A percentile compares a stretch with the other conserved stretches of the same genome.
These are phyloP conservation scores for Acidomyces sp. DNA, from an alignment of 495 filamentous ascomycete species.

Conservation along the genomic window DNA sequence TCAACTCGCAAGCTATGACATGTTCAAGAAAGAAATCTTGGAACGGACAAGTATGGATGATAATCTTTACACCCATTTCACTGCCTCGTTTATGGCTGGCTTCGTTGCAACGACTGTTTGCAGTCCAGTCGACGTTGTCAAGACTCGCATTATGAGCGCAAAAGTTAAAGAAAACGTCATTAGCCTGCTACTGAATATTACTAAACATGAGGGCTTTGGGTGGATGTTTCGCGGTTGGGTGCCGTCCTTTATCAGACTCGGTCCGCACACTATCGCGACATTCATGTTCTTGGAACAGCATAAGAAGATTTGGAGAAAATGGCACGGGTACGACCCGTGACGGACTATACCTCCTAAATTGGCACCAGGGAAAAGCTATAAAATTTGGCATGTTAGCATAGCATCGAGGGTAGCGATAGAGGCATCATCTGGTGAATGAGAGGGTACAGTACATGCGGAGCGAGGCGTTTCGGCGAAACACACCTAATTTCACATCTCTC, in stretches of 20 bases:
- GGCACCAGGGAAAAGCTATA: too few relatives aligned
- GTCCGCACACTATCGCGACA: conserved; percentile 84
- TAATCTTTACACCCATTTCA: conserved; percentile 71
- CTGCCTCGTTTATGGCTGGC: conserved; percentile 71
- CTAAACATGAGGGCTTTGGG: conserved; percentile 58
- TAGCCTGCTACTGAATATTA: conserved; percentile 41
- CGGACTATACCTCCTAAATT: too few relatives aligned
- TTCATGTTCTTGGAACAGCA: conserved; percentile 92
- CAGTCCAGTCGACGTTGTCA: conserved; percentile 92
- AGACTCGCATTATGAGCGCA: conserved; percentile 85
- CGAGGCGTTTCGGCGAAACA: too few relatives aligned
- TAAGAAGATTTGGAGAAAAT: conserved; percentile 46
- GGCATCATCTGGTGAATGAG: too few relatives aligned
- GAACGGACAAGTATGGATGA: conserved; percentile 56
- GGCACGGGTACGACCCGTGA: conserved; percentile 17
- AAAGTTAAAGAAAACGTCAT: conserved; percentile 35
- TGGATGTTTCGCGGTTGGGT: conserved; percentile 99
- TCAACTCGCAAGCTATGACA: conserved; percentile 84
- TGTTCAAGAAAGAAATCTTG: conserved; percentile 71
- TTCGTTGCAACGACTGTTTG: conserved; percentile 92
- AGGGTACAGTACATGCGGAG: too few relatives aligned
- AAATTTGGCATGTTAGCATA: too few relatives aligned
- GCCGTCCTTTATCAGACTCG: conserved; percentile 86
- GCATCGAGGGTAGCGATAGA: too few relatives aligned
- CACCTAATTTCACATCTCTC: too few relatives aligned